Percentiles rank a stretch among this genome's conserved stretches.
Evolutionary conservation across 2,329 filamentous ascomycete genomes (phyloP).

Genomic region (Botrytis fabae): DNA sequence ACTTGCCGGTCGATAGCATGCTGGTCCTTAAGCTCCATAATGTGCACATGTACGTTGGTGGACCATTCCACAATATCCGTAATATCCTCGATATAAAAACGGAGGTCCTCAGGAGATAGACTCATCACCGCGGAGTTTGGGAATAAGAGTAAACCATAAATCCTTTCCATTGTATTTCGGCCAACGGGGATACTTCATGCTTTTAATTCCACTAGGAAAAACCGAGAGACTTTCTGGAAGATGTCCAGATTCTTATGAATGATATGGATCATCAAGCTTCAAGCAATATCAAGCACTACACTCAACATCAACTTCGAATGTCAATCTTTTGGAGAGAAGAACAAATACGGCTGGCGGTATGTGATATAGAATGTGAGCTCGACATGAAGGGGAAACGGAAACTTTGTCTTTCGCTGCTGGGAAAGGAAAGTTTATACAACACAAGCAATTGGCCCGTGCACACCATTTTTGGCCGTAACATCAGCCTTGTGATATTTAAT

Average conservation of each 20-base stretch:
- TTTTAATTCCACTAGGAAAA: neutral
- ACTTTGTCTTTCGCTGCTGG: neutral
- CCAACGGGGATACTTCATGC: neutral
- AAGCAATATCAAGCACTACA: neutral
- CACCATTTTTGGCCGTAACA: conserved; percentile 2
- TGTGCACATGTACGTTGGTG: neutral
- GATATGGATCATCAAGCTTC: neutral
- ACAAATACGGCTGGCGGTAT: neutral
- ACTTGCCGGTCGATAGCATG: neutral
- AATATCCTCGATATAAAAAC: conserved; percentile 1
- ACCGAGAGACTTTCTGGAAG: neutral
- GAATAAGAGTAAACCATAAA: neutral
- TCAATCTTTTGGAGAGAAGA: neutral
- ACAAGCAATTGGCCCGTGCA: conserved; percentile 12
- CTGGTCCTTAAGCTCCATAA: conserved; percentile 1
- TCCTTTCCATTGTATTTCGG: neutral
- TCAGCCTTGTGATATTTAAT: conserved; percentile 21
- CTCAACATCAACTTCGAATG: neutral
- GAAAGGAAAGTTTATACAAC: neutral
- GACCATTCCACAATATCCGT: conserved; percentile 4
- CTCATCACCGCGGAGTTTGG: neutral
- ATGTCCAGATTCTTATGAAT: too few relatives aligned
- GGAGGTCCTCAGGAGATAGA: neutral
- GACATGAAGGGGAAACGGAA: neutral
- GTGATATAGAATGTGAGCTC: neutral